phyloP scores from a whole-genome alignment of 208 protist species.

The Naegleria fowleri region DNA sequence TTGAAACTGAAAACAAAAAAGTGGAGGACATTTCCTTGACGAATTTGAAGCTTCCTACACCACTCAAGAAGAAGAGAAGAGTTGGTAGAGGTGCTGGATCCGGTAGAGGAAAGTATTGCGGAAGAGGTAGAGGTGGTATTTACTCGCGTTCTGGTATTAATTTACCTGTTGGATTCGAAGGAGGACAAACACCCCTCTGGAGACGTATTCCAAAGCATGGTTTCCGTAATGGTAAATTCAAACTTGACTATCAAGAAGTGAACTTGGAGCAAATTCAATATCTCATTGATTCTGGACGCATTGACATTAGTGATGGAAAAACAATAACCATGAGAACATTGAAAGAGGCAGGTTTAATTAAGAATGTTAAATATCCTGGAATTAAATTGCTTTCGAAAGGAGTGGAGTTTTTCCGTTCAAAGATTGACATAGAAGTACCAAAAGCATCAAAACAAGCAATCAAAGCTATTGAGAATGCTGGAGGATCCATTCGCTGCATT shows the following conservation, averaged over 20 bases:
- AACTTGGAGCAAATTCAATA: slow-evolving; percentile 23
- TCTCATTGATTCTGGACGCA: slow-evolving; percentile 15
- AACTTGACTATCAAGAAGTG: neutral
- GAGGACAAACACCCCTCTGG: slow-evolving; percentile 7
- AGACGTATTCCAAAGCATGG: slow-evolving; percentile 5
- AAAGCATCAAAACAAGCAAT: slow-evolving; percentile 20
- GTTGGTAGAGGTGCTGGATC: slow-evolving; percentile 21
- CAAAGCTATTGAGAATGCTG: neutral
- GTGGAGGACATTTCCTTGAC: slow-evolving; percentile 10
- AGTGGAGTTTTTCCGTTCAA: neutral
- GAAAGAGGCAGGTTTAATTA: slow-evolving; percentile 4
- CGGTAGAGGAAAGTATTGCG: neutral
- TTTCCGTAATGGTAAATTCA: neutral
- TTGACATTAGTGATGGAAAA: neutral
- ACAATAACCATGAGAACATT: slow-evolving; percentile 17
- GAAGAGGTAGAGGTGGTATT: neutral
- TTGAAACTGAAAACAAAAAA: neutral
- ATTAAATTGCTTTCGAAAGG: slow-evolving; percentile 14
- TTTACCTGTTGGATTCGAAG: slow-evolving; percentile 17
- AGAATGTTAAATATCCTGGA: neutral
- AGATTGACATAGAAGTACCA: slow-evolving; percentile 25
- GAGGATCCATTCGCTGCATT: neutral
- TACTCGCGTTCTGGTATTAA: neutral
- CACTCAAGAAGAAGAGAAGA: slow-evolving; percentile 7
- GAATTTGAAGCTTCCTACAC: neutral